phyloP scores from a whole-genome alignment of 257 asterid genomes.

The Solanum medicagineum region DNA sequence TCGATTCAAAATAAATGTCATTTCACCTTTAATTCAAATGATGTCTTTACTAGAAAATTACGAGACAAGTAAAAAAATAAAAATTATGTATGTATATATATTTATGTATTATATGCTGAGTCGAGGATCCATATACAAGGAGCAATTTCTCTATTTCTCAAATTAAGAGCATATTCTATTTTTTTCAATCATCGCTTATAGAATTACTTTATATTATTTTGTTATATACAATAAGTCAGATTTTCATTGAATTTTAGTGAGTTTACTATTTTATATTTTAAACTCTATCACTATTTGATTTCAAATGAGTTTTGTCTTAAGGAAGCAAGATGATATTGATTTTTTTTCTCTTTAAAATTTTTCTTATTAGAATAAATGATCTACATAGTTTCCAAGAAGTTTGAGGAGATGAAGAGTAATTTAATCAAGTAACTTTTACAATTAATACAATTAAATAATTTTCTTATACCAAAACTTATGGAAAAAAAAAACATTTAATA shows the following conservation, averaged over 20 bases:
- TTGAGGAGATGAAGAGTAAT: not conserved
- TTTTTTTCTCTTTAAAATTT: no score
- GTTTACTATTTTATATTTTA: not conserved
- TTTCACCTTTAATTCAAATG: no score
- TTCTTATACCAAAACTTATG: not conserved
- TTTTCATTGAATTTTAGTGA: fast-evolving
- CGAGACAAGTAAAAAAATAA: no score
- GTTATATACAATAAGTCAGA: not conserved
- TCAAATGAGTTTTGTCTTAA: not conserved
- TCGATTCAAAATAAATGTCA: no score
- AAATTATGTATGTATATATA: no score
- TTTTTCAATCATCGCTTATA: not conserved
- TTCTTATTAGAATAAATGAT: not conserved
- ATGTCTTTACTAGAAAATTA: no score
- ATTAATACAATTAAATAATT: not conserved
- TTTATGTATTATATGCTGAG: no score
- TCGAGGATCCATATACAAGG: no score
- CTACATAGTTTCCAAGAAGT: not conserved
- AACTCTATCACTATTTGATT: no score
- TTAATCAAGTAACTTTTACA: not conserved
- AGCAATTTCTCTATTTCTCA: no score
- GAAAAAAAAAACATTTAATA: not conserved
- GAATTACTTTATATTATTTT: not conserved
- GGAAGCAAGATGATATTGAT: not conserved
- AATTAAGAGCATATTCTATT: no score